Percentiles rank a stretch among this genome's conserved stretches.
These are phyloP conservation scores for Cordyceps cicadae DNA, from an alignment of 2,329 filamentous ascomycete species.

Conservation along the genomic window DNA sequence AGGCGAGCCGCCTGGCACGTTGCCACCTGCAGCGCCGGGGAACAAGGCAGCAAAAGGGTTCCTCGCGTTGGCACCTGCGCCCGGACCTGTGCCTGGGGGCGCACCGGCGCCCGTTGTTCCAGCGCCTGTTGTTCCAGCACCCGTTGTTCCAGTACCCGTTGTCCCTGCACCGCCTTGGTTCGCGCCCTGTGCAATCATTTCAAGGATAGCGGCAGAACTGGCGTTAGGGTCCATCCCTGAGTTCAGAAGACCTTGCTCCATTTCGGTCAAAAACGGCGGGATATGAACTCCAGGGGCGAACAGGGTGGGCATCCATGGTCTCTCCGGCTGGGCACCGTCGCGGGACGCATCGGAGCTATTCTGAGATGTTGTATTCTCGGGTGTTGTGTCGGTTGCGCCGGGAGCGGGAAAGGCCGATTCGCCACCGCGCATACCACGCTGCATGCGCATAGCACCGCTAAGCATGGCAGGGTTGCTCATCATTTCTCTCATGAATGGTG, in stretches of 20 bases:
- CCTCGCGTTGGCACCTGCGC: slow-evolving; percentile 16
- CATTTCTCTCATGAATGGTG: slow-evolving; percentile 83
- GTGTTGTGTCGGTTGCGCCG: slow-evolving; percentile 81
- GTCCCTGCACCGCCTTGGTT: slow-evolving; percentile 15
- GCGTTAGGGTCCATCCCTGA: slow-evolving; percentile 22
- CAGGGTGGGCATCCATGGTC: slow-evolving; percentile 27
- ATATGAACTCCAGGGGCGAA: slow-evolving; percentile 18
- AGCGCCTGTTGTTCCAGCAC: slow-evolving; percentile 11
- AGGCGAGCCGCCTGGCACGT: slow-evolving; percentile 24
- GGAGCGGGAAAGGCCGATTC: slow-evolving; percentile 73
- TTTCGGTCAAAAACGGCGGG: slow-evolving; percentile 14
- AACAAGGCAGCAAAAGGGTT: slow-evolving; percentile 67
- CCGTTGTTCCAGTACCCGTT: neutral
- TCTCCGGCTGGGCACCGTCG: slow-evolving; percentile 9
- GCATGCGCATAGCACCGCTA: slow-evolving; percentile 73
- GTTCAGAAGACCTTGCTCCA: slow-evolving; percentile 21
- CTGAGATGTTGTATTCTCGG: slow-evolving; percentile 45
- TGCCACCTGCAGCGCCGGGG: slow-evolving; percentile 14
- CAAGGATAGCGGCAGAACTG: slow-evolving; percentile 5
- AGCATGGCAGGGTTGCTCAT: slow-evolving; percentile 85
- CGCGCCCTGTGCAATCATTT: slow-evolving; percentile 14
- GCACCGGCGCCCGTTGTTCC: slow-evolving; percentile 11
- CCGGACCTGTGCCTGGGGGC: neutral
- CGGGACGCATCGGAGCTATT: slow-evolving; percentile 27
- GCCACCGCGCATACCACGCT: slow-evolving; percentile 56